phyloP scores from a whole-genome alignment of 768 basidiomycete genomes.

The Gloeopeniophorella convolvens region DNA sequence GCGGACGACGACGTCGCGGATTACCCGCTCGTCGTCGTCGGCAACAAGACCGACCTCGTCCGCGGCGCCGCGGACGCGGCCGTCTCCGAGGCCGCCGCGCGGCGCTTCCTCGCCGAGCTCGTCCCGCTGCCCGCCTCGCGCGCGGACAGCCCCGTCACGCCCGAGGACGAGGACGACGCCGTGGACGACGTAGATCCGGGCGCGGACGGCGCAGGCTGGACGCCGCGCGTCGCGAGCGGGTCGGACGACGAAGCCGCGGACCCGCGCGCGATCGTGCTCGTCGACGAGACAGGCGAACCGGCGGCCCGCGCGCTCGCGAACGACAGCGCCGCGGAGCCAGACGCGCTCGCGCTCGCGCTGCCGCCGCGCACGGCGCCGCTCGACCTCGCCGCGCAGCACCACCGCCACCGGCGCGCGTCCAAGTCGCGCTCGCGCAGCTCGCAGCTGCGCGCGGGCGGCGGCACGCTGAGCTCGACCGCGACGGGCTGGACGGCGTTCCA shows the following conservation, averaged over 20 bases:
- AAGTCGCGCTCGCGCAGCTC: constrained; percentile 43
- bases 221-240: not conserved
- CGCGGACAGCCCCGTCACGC: constrained; percentile 5
- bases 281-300: not conserved
- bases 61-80: constrained; percentile 12
- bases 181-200: constrained; percentile 4
- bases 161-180: not conserved
- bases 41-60: constrained; percentile 70
- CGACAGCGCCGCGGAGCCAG: constrained; percentile 22
- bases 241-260: not conserved
- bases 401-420: constrained; percentile 28
- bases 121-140: constrained; percentile 28
- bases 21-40: constrained; percentile 63
- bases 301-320: not conserved
- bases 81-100: constrained; percentile 40
- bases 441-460: constrained; percentile 33
- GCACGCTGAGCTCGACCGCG: constrained; percentile 52
- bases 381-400: constrained; percentile 28
- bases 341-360: constrained; percentile 10
- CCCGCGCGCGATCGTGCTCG: not conserved
- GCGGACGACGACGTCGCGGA: constrained; percentile 52
- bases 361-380: constrained; percentile 27
- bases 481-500: constrained; percentile 62
- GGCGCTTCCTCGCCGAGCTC: constrained; percentile 49
- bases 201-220: constrained; percentile 1